phyloP scores from a whole-genome alignment of 352 stramenopile species.

The Phytophthora citrophthora region DNA sequence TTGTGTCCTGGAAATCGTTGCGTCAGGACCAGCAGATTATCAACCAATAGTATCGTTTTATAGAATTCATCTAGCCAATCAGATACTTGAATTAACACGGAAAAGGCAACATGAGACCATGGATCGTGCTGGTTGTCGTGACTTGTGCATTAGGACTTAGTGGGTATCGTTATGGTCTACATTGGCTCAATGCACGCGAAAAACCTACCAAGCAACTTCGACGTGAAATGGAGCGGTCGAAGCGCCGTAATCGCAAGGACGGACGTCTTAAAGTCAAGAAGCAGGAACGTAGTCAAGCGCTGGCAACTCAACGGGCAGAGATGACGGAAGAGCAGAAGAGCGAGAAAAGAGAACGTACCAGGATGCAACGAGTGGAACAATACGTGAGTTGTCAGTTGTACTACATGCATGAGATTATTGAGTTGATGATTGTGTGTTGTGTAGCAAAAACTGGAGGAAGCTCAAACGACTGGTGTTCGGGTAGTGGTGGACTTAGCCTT shows the following conservation, averaged over 20 bases:
- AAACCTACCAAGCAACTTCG: conserved; percentile 22
- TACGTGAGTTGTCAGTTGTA: conserved; percentile 48
- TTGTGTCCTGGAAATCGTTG: conserved; percentile 5
- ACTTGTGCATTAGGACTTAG: conserved; percentile 11
- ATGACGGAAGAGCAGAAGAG: conserved; percentile 55
- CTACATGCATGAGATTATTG: not conserved
- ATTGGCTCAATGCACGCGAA: not conserved
- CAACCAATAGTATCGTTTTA: conserved; percentile 22
- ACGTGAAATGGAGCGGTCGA: conserved; percentile 24
- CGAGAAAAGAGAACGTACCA: conserved; percentile 61
- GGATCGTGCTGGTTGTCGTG: conserved; percentile 2
- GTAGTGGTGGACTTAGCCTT: conserved; percentile 80
- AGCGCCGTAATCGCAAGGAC: conserved; percentile 44
- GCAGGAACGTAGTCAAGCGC: conserved; percentile 10
- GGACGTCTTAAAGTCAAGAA: conserved; percentile 35
- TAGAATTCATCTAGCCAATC: conserved; percentile 5
- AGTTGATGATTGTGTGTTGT: not conserved
- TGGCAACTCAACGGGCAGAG: conserved; percentile 4
- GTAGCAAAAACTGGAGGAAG: conserved; percentile 79
- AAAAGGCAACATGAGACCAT: conserved; percentile 17
- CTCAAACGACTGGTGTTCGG: conserved; percentile 44
- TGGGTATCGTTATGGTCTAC: not conserved
- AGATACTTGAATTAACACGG: not conserved
- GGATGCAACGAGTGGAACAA: conserved; percentile 81
- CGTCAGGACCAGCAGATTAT: conserved; percentile 30